Evolutionary conservation across 306 rosid species (phyloP).

Genomic region (Arachis hypogaea): DNA sequence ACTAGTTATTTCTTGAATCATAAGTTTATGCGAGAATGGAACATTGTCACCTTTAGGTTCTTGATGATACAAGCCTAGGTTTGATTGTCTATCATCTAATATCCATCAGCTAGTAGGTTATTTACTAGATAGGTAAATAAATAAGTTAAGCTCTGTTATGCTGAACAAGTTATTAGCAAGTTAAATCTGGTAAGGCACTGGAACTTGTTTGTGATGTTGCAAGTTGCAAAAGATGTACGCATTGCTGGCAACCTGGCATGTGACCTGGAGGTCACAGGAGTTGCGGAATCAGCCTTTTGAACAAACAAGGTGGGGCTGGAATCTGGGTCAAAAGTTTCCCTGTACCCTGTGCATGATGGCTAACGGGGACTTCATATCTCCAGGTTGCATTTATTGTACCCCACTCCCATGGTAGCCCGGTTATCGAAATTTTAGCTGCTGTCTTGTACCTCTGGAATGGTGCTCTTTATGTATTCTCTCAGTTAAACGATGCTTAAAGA

Average conservation of each 20-base stretch:
- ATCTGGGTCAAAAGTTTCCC: background rate
- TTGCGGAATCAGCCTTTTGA: slow-evolving; percentile 7
- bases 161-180: background rate
- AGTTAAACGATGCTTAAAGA: slow-evolving; percentile 1
- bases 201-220: background rate
- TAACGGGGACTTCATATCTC: background rate
- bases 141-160: background rate
- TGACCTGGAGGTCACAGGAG: slow-evolving; percentile 19
- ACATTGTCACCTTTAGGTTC: slow-evolving; percentile 14
- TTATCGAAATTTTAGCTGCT: background rate
- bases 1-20: slow-evolving; percentile 19
- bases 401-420: background rate
- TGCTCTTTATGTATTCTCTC: background rate
- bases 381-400: background rate
- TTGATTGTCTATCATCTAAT: background rate
- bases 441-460: background rate
- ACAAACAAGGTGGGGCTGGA: background rate
- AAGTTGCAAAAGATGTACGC: background rate
- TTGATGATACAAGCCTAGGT: slow-evolving; percentile 22
- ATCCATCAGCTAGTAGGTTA: background rate
- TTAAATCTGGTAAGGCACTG: background rate
- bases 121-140: background rate
- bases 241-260: slow-evolving; percentile 5
- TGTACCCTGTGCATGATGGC: background rate
- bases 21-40: slow-evolving; percentile 8